A percentile compares a stretch with the other conserved stretches of the same genome.
Evolutionary conservation across 371 early-diverging fungal species (phyloP).

Genomic region (Nematocida minor): DNA sequence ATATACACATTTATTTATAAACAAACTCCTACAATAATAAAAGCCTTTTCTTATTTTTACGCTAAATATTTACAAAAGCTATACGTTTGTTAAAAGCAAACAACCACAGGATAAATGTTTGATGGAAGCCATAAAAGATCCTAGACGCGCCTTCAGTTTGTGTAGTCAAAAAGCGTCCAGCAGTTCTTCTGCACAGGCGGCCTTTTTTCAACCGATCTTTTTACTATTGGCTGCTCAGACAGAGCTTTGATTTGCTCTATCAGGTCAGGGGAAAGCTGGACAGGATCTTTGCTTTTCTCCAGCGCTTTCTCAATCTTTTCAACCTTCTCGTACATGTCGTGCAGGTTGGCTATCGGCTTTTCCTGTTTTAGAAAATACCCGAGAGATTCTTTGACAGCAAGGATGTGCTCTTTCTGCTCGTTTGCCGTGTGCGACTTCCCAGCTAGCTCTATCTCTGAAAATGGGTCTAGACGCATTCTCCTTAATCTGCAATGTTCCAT

Average conservation of each 20-base stretch:
- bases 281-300: not conserved
- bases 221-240: conserved; percentile 3
- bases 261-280: not conserved
- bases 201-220: not conserved
- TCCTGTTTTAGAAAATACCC: not conserved
- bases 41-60: too few species aligned
- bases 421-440: conserved; percentile 22
- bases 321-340: not conserved
- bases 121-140: too few species aligned
- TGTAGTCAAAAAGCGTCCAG: conserved; percentile 38
- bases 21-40: too few species aligned
- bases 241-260: not conserved
- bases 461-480: conserved; percentile 2
- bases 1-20: too few species aligned
- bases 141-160: not conserved
- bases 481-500: not conserved
- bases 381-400: conserved; percentile 1
- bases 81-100: too few species aligned
- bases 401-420: conserved; percentile 32
- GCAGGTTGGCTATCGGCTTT: not conserved
- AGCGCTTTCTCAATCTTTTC: not conserved
- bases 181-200: not conserved
- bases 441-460: not conserved
- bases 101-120: too few species aligned
- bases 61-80: too few species aligned